Percentiles rank a stretch among this genome's conserved stretches.
Evolutionary conservation across 2,329 filamentous ascomycete species (phyloP).

Genomic region (Amphichorda felina): DNA sequence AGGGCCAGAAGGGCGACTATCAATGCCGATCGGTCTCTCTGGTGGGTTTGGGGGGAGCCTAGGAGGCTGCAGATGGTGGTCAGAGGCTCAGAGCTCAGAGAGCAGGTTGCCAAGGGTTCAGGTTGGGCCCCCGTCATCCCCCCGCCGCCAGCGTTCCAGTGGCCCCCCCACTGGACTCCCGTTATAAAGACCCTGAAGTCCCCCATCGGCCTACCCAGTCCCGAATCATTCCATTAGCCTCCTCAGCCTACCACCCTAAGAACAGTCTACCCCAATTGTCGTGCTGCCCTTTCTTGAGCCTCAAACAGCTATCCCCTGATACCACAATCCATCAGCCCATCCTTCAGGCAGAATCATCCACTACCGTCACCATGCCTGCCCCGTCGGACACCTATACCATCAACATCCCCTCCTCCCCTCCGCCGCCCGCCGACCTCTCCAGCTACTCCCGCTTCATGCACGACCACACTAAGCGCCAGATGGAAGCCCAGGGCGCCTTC

Average conservation of each 20-base stretch:
- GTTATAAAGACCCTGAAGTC: slow-evolving; percentile 4
- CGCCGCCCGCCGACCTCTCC: slow-evolving; percentile 34
- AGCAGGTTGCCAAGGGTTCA: too few species aligned
- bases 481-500: slow-evolving; percentile 37
- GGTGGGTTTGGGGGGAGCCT: too few species aligned
- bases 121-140: too few species aligned
- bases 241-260: not conserved
- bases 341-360: not conserved
- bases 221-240: not conserved
- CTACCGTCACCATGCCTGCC: slow-evolving; percentile 21
- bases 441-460: slow-evolving; percentile 51
- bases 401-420: slow-evolving; percentile 22
- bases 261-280: too few species aligned
- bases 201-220: not conserved
- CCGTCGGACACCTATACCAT: slow-evolving; percentile 25
- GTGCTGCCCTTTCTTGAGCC: too few species aligned
- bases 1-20: not conserved
- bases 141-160: too few species aligned
- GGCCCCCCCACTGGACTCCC: not conserved
- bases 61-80: too few species aligned
- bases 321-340: not conserved
- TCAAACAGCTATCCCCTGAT: too few species aligned
- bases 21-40: too few species aligned
- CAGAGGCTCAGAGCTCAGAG: too few species aligned
- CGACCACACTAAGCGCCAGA: slow-evolving; percentile 52